Evolutionary conservation across 2,329 filamentous ascomycete species (phyloP).

Genomic region (Pyrenochaeta sp.): DNA sequence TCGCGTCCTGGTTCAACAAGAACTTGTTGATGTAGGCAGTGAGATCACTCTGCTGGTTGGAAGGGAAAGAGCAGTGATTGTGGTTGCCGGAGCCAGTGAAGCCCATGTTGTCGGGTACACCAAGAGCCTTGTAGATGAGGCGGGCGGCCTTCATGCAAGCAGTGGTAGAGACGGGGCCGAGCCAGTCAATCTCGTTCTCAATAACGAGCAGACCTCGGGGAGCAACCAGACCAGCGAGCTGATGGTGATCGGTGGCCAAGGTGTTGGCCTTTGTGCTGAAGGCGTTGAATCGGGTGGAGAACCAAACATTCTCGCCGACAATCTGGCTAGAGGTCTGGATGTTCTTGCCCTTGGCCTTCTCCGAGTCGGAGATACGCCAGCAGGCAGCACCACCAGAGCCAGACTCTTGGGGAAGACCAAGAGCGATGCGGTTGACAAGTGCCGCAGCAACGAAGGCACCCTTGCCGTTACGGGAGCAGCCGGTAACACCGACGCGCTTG

Average conservation of each 20-base stretch:
- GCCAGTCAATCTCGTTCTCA: constrained; percentile 68
- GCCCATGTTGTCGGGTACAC: constrained; percentile 64
- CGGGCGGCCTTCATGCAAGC: constrained; percentile 66
- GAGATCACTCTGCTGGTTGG: constrained; percentile 61
- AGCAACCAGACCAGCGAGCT: constrained; percentile 64
- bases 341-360: constrained; percentile 63
- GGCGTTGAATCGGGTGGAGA: constrained; percentile 63
- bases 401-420: constrained; percentile 70
- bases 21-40: constrained; percentile 66
- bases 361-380: constrained; percentile 60
- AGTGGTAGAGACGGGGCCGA: constrained; percentile 65
- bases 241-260: constrained; percentile 66
- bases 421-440: constrained; percentile 65
- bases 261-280: constrained; percentile 58
- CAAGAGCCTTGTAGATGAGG: constrained; percentile 63
- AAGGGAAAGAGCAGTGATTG: constrained; percentile 65
- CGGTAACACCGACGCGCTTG: constrained; percentile 62
- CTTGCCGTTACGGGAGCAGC: constrained; percentile 71
- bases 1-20: constrained; percentile 39
- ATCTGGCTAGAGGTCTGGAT: constrained; percentile 69
- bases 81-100: constrained; percentile 65
- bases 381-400: constrained; percentile 69
- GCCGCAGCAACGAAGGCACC: constrained; percentile 69
- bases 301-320: constrained; percentile 70
- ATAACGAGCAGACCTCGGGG: constrained; percentile 64